Evolutionary conservation across 805 yeast genomes (phyloP).

Genomic region (Pichia rugopelliculosa): DNA sequence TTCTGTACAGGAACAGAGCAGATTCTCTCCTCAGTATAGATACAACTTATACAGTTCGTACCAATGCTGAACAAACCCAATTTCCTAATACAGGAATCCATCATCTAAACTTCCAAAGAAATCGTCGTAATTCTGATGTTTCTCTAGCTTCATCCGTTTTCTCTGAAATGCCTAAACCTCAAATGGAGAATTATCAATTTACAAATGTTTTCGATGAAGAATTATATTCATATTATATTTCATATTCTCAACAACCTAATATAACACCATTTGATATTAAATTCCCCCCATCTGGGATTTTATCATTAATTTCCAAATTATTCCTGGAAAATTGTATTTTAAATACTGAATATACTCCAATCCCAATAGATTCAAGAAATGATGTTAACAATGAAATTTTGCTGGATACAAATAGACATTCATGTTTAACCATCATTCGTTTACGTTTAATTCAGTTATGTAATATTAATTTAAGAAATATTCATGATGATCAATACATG

Average conservation of each 20-base stretch:
- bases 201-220: conserved; percentile 37
- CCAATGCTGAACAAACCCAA: conserved; percentile 3
- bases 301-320: conserved; percentile 52
- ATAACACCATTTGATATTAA: conserved; percentile 60
- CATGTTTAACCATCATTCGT: conserved; percentile 26
- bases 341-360: conserved; percentile 6
- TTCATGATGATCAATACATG: background rate
- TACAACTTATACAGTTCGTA: conserved; percentile 4
- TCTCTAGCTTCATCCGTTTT: conserved; percentile 19
- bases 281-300: conserved; percentile 62
- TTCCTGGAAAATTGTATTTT: conserved; percentile 31
- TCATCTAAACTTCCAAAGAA: conserved; percentile 1
- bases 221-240: conserved; percentile 40
- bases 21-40: conserved; percentile 10
- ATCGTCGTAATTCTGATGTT: conserved; percentile 14
- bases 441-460: conserved; percentile 28
- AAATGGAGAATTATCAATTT: conserved; percentile 22
- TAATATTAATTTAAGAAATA: conserved; percentile 11
- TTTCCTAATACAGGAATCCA: background rate
- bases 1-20: conserved; percentile 6
- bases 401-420: conserved; percentile 17
- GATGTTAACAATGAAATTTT: conserved; percentile 25
- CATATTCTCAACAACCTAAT: conserved; percentile 48
- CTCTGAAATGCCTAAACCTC: conserved; percentile 12
- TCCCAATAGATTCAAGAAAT: conserved; percentile 21